phyloP scores from a whole-genome alignment of 768 basidiomycete genomes.

The Tricholoma furcatifolium region DNA sequence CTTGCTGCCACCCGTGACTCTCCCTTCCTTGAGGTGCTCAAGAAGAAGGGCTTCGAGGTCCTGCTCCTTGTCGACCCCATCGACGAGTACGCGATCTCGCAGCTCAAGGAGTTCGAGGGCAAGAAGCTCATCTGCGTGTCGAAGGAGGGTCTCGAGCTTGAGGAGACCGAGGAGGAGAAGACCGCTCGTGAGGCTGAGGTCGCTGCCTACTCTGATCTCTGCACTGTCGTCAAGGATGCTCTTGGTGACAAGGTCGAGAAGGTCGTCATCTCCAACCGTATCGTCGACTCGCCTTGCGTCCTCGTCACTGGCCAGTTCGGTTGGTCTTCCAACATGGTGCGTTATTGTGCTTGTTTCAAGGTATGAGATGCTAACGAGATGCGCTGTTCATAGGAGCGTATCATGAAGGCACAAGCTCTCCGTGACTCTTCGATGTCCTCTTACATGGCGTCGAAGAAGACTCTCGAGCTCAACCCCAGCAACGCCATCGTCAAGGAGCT shows the following conservation, averaged over 20 bases:
- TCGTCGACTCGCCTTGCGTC: conserved; percentile 94
- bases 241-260: conserved; percentile 99
- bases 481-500: conserved; percentile 97
- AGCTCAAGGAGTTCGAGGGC: conserved; percentile 98
- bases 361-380: background rate
- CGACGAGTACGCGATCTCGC: conserved; percentile 97
- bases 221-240: conserved; percentile 94
- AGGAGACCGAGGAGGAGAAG: conserved; percentile 99
- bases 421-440: conserved; percentile 97
- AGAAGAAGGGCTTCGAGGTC: conserved; percentile 99
- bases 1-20: conserved; percentile 89
- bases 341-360: conserved; percentile 16
- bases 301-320: conserved; percentile 99
- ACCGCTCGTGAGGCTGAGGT: conserved; percentile 82
- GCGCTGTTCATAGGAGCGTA: conserved; percentile 63
- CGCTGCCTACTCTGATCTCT: conserved; percentile 81
- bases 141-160: conserved; percentile 98
- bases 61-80: conserved; percentile 98
- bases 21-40: conserved; percentile 98
- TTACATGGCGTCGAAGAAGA: conserved; percentile 99
- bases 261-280: conserved; percentile 97
- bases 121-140: conserved; percentile 98
- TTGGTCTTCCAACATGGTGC: conserved; percentile 98
- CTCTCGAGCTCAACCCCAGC: conserved; percentile 89
- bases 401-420: conserved; percentile 99